Evolutionary conservation across 2,329 filamentous ascomycete genomes (phyloP).

Genomic region (Ceratocystis papillata): DNA sequence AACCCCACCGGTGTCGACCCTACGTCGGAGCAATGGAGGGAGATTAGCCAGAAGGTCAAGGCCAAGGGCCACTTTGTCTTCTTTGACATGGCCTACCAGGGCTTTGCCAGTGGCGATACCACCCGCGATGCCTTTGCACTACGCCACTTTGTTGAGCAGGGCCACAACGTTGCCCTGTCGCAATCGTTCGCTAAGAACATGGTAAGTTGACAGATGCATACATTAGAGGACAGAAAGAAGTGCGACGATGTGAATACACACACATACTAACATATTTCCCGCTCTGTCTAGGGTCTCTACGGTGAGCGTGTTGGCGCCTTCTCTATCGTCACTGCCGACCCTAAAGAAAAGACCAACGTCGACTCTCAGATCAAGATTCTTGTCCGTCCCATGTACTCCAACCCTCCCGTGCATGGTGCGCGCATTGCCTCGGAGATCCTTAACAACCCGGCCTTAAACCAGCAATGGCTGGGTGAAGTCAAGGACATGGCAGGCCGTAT

Average conservation of each 20-base stretch:
- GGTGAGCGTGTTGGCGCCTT: slow-evolving; percentile 97
- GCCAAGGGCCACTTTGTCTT: slow-evolving; percentile 81
- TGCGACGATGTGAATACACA: not conserved
- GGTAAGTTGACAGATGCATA: slow-evolving; percentile 40
- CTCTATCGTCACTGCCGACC: slow-evolving; percentile 74
- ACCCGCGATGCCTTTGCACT: slow-evolving; percentile 89
- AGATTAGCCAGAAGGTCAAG: slow-evolving; percentile 82
- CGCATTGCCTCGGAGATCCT: slow-evolving; percentile 89
- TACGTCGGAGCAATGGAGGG: slow-evolving; percentile 79
- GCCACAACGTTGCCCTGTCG: slow-evolving; percentile 75
- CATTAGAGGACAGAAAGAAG: not conserved
- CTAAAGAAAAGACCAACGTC: slow-evolving; percentile 87
- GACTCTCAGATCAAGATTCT: slow-evolving; percentile 98
- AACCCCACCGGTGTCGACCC: slow-evolving; percentile 97
- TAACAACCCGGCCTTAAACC: slow-evolving; percentile 70
- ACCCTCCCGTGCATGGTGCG: slow-evolving; percentile 92
- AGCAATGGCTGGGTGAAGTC: slow-evolving; percentile 93
- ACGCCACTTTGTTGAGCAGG: slow-evolving; percentile 84
- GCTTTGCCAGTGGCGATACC: slow-evolving; percentile 86
- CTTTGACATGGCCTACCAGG: slow-evolving; percentile 99
- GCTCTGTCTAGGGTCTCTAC: slow-evolving; percentile 65
- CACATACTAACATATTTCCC: not conserved
- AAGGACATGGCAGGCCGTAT: slow-evolving; percentile 99
- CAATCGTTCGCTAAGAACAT: slow-evolving; percentile 99
- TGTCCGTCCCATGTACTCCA: slow-evolving; percentile 93